Percentiles rank a stretch among this genome's conserved stretches.
phyloP scores from a whole-genome alignment of 805 yeast species.

The Kazachstania psychrophila region DNA sequence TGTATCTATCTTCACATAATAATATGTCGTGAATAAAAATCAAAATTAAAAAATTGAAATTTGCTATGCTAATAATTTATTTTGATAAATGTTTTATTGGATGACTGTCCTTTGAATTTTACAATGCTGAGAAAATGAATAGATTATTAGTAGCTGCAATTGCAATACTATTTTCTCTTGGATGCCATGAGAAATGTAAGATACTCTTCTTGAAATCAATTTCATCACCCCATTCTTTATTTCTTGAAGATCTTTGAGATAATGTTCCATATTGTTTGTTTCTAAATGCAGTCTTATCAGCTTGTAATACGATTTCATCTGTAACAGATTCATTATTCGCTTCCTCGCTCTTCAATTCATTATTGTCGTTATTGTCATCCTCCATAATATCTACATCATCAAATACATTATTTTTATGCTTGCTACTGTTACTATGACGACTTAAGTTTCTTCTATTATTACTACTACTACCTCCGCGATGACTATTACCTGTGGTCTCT shows the following conservation, averaged over 20 bases:
- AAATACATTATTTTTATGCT: slow-evolving; percentile 2
- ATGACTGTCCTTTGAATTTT: too few relatives aligned
- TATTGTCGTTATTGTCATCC: slow-evolving; percentile 1
- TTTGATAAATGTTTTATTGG: too few relatives aligned
- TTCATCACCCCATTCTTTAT: slow-evolving; percentile 50
- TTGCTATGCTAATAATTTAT: too few relatives aligned
- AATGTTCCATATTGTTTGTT: slow-evolving; percentile 32
- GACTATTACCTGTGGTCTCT: slow-evolving; percentile 4
- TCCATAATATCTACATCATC: neutral
- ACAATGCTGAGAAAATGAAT: slow-evolving; percentile 71
- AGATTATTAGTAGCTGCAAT: slow-evolving; percentile 96
- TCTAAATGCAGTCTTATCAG: slow-evolving; percentile 95
- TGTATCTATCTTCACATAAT: too few relatives aligned
- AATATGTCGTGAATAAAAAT: too few relatives aligned
- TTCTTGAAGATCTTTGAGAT: slow-evolving; percentile 36
- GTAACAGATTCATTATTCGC: slow-evolving; percentile 10
- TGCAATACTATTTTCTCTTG: slow-evolving; percentile 90
- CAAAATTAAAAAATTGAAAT: too few relatives aligned
- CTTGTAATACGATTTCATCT: slow-evolving; percentile 76
- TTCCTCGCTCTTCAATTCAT: slow-evolving; percentile 7
- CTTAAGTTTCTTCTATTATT: slow-evolving; percentile 5
- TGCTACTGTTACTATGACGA: slow-evolving; percentile 1
- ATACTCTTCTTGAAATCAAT: slow-evolving; percentile 93
- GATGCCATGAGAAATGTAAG: slow-evolving; percentile 97
- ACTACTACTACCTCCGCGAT: slow-evolving; percentile 1